These are phyloP conservation scores for Juglanconis sp. DNA, from an alignment of 2,329 filamentous ascomycete species.

Conservation along the genomic window DNA sequence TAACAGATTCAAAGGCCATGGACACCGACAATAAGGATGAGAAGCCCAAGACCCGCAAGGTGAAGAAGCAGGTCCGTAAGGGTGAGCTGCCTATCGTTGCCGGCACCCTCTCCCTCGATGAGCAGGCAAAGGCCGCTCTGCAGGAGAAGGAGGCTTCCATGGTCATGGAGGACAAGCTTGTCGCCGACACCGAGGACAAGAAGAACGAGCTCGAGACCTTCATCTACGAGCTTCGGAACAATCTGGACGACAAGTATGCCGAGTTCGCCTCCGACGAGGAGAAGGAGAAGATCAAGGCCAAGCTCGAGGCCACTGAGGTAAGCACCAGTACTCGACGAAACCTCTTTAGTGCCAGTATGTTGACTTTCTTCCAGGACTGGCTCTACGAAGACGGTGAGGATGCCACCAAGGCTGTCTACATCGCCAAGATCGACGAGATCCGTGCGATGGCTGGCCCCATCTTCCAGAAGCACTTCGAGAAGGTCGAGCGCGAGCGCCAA, in stretches of 20 bases:
- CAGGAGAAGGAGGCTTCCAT: constrained; percentile 83
- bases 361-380: constrained; percentile 72
- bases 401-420: constrained; percentile 86
- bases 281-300: constrained; percentile 80
- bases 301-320: constrained; percentile 85
- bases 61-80: constrained; percentile 99
- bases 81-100: constrained; percentile 86
- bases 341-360: constrained; percentile 19
- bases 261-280: constrained; percentile 89
- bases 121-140: constrained; percentile 60
- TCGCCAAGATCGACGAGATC: constrained; percentile 95
- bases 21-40: constrained; percentile 73
- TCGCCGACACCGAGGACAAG: constrained; percentile 97
- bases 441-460: constrained; percentile 86
- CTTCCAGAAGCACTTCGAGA: constrained; percentile 92
- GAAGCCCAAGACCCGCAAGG: constrained; percentile 81
- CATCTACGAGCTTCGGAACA: constrained; percentile 95
- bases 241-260: constrained; percentile 85
- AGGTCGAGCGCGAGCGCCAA: constrained; percentile 81
- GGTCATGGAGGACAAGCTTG: constrained; percentile 98
- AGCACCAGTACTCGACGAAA: constrained; percentile 31
- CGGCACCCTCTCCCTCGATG: constrained; percentile 77
- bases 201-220: constrained; percentile 99
- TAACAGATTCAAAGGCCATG: constrained; percentile 61
- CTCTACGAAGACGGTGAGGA: constrained; percentile 97